phyloP scores from a whole-genome alignment of 306 rosid species.

The Glycine latifolia region DNA sequence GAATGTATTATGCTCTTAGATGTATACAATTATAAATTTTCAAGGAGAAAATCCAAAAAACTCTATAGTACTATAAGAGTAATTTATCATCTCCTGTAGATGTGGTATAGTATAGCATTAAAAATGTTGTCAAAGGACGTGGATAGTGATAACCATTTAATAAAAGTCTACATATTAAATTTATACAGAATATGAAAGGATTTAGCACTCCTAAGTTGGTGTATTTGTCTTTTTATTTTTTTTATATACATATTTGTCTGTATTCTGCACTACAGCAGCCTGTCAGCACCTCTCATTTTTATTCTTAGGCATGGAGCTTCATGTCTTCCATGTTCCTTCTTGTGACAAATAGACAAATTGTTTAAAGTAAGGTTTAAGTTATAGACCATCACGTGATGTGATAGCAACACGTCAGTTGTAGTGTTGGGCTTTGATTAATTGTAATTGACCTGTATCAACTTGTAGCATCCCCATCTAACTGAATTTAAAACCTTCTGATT shows the following conservation, averaged over 20 bases:
- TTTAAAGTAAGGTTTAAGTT: background rate
- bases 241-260: too few species aligned
- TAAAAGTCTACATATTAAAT: background rate
- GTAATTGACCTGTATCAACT: background rate
- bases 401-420: background rate
- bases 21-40: too few species aligned
- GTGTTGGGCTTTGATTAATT: background rate
- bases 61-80: too few species aligned
- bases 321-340: background rate
- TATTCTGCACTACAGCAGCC: constrained; percentile 28
- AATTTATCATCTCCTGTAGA: too few species aligned
- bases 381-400: background rate
- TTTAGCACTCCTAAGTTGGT: background rate
- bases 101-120: background rate
- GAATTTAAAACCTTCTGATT: constrained; percentile 5
- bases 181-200: background rate
- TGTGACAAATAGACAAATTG: background rate
- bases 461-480: background rate
- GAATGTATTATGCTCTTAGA: too few species aligned
- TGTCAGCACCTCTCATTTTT: background rate
- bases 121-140: background rate
- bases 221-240: background rate
- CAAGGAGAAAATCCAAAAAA: too few species aligned
- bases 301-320: background rate
- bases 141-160: background rate